Base-by-base conservation (phyloP, 139 green algal genomes). In the Pycnococcus provasolii region DNA sequence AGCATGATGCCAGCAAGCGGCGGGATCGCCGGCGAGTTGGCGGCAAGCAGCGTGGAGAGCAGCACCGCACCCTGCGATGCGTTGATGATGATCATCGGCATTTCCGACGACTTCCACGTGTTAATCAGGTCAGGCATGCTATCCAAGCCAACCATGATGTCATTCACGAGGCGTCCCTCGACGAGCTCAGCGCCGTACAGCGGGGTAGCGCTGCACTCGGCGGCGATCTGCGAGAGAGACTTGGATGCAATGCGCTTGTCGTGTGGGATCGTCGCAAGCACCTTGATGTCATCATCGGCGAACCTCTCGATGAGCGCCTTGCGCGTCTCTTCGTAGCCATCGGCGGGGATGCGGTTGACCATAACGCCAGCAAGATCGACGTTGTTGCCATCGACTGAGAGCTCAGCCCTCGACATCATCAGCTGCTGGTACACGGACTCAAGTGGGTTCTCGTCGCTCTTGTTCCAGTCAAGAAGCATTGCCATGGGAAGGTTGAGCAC, bases 271-370 rank as follows among this genome's bases (percentile, higher is more conserved):
- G 11, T 11, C 11, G 9, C 48, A 9, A 55, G 11, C 48, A 62
- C 9, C 13, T 39, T 8, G 37, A 62, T 62, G 57, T 42, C 37
- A 8, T 39, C n/a, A 9, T n/a, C 11, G n/a, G 57, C 57, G 57
- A 62, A 62, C 8, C n/a, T n/a, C 57, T 62, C 57, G n/a, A 13
- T n/a, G 13, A 62, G 57, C n/a, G n/a, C 57, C 11, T 62, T 39
- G 9, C 9, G 8, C 9, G 37, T 45, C 57, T n/a, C 57, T 13
- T n/a, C 57, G 57, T 45, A 13, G 8, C 15, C 15, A 9, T 62
- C 57, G 9, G 13, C n/a, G 57, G 57, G 57, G 57, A 62, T 13
- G 9, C 15, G 11, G 37, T 62, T 62, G 8, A 62, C 57, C n/a
- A 62, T 13, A 9, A 62, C 57, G n/a, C 57, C 57, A 8, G 37